These are phyloP conservation scores for Sisymbrium irio DNA, from an alignment of 345 rosid genomes.

Conservation along the genomic window DNA sequence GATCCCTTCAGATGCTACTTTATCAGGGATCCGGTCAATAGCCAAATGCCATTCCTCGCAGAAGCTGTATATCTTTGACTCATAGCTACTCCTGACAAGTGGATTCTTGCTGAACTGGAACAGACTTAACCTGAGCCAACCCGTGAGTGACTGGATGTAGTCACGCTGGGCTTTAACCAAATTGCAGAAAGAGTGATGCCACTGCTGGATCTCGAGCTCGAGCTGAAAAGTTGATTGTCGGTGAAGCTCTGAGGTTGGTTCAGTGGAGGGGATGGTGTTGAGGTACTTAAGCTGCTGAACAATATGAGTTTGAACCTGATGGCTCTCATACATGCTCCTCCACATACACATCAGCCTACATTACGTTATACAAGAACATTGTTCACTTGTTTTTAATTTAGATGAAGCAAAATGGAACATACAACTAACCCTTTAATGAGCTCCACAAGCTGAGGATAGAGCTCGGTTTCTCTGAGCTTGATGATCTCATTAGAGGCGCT, in stretches of 20 bases:
- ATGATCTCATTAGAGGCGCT: conserved; percentile 78
- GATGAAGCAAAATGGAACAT: neutral
- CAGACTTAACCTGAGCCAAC: conserved; percentile 93
- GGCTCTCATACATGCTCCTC: conserved; percentile 99
- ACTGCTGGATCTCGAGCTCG: conserved; percentile 87
- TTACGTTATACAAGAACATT: conserved; percentile 3
- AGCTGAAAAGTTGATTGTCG: conserved; percentile 86
- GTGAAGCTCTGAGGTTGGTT: conserved; percentile 90
- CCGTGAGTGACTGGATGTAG: conserved; percentile 78
- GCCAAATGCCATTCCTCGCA: conserved; percentile 93
- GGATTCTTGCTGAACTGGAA: conserved; percentile 81
- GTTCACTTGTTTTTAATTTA: neutral
- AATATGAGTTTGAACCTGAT: conserved; percentile 94
- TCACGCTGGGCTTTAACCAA: conserved; percentile 77
- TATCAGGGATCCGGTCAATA: conserved; percentile 82
- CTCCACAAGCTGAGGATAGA: conserved; percentile 85
- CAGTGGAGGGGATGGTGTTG: conserved; percentile 78
- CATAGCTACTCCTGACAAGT: conserved; percentile 43
- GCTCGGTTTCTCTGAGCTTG: conserved; percentile 76
- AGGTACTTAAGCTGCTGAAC: conserved; percentile 94
- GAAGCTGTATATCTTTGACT: conserved; percentile 75
- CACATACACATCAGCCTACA: conserved; percentile 92
- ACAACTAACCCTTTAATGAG: conserved; percentile 76
- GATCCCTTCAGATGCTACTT: conserved; percentile 97
- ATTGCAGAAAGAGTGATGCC: conserved; percentile 88